A percentile compares a stretch with the other conserved stretches of the same genome.
Conservation (phyloP, 441 rosid genomes). For the Kokia cookei region DNA sequence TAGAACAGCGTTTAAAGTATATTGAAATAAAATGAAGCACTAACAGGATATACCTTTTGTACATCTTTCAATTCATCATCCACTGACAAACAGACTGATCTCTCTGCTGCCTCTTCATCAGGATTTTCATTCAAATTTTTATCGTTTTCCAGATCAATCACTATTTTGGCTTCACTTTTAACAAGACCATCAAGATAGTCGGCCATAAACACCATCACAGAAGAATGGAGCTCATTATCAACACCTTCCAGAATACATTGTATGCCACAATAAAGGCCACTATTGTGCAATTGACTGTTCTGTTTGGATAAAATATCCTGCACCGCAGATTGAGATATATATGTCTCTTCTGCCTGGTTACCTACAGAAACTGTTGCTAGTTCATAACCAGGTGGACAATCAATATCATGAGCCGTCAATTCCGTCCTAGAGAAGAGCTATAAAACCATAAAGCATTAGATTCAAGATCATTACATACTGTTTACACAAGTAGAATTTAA, state of each 20-base stretch:
- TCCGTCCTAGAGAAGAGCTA: constrained; percentile 37
- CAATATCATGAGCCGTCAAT: constrained; percentile 25
- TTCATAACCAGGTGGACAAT: constrained; percentile 46
- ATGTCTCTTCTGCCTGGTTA: constrained; percentile 16
- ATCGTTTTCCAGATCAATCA: constrained; percentile 26
- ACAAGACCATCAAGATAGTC: constrained; percentile 48
- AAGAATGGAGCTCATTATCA: constrained; percentile 55
- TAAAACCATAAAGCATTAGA: constrained; percentile 23
- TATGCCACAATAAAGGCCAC: constrained; percentile 18
- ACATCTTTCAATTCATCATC: constrained; percentile 37
- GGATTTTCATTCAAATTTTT: constrained; percentile 26
- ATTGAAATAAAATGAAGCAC: not conserved
- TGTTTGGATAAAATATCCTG: constrained; percentile 24
- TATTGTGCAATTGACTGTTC: constrained; percentile 14
- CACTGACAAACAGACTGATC: constrained; percentile 23
- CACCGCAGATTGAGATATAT: constrained; percentile 12
- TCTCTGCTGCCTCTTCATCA: constrained; percentile 25
- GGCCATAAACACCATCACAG: constrained; percentile 37
- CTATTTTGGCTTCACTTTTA: constrained; percentile 41
- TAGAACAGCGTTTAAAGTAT: not conserved
- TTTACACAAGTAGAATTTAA: not conserved
- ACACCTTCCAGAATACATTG: constrained; percentile 46
- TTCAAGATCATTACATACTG: constrained; percentile 9
- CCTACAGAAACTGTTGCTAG: constrained; percentile 19
- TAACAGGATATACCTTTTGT: constrained; percentile 6